Percentiles rank a stretch among this genome's conserved stretches.
phyloP scores from a whole-genome alignment of 345 rosid genomes.

The Garcia nutans region DNA sequence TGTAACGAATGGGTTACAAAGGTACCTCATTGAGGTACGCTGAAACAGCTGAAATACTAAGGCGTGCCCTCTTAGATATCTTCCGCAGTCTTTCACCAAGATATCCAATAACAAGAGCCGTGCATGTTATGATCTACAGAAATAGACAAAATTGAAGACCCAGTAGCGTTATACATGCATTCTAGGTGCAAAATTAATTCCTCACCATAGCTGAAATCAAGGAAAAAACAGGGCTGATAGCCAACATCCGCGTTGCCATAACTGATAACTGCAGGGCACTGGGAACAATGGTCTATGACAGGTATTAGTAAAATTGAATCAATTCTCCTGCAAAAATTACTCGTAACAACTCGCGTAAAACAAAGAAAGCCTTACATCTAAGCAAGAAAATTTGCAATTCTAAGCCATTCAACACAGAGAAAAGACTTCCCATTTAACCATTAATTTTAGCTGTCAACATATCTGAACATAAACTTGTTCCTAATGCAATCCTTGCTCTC shows the following conservation, averaged over 20 bases:
- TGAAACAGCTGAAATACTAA: constrained; percentile 70
- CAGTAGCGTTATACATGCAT: background rate
- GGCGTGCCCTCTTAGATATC: constrained; percentile 71
- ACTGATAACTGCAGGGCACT: constrained; percentile 70
- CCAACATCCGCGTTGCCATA: constrained; percentile 79
- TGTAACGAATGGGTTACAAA: constrained; percentile 6
- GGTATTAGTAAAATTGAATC: background rate
- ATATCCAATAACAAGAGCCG: constrained; percentile 62
- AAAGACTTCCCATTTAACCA: background rate
- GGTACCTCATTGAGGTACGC: constrained; percentile 83
- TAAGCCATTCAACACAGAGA: background rate
- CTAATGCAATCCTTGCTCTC: background rate
- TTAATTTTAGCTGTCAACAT: background rate
- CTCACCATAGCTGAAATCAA: constrained; percentile 76
- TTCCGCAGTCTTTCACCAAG: constrained; percentile 73
- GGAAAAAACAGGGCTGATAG: constrained; percentile 72
- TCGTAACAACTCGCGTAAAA: background rate
- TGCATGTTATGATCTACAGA: constrained; percentile 66
- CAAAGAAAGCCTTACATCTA: too few relatives aligned
- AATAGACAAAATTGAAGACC: constrained; percentile 3
- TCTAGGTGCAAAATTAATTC: background rate
- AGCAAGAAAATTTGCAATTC: too few relatives aligned
- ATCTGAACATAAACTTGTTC: background rate
- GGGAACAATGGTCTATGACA: constrained; percentile 74
- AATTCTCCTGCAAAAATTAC: background rate